A percentile compares a stretch with the other conserved stretches of the same genome.
Conservation (phyloP, 345 rosid genomes). For the Noccaea caerulescens region DNA sequence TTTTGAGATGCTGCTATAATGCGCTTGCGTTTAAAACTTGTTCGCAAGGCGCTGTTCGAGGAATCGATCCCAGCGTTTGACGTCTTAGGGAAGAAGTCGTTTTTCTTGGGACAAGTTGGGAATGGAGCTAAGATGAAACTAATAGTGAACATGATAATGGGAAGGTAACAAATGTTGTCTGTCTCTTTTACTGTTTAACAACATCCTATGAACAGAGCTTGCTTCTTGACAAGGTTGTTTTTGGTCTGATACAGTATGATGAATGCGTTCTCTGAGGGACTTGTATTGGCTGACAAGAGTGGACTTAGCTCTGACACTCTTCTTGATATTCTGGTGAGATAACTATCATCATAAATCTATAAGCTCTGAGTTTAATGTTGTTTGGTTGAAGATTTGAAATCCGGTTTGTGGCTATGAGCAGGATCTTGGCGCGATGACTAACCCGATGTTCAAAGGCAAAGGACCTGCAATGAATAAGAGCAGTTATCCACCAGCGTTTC, state of each 20-base stretch:
- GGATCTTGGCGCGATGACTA: conserved; percentile 82
- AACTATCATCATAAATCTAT: too few relatives aligned
- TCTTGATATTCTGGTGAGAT: conserved; percentile 76
- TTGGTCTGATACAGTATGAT: conserved; percentile 59
- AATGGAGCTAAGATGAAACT: conserved; percentile 98
- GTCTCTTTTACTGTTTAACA: conserved; percentile 8
- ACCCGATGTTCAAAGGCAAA: conserved; percentile 85
- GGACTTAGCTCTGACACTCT: conserved; percentile 75
- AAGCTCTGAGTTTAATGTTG: not conserved
- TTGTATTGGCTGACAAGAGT: conserved; percentile 78
- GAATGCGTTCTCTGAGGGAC: conserved; percentile 94
- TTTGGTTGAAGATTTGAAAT: not conserved
- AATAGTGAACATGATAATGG: conserved; percentile 97
- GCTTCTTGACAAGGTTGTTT: not conserved
- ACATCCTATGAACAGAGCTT: too few relatives aligned
- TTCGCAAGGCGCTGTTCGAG: conserved; percentile 65
- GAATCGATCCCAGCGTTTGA: conserved; percentile 81
- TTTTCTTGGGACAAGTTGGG: conserved; percentile 85
- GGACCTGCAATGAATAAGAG: conserved; percentile 81
- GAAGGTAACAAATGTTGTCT: conserved; percentile 56
- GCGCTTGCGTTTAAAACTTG: not conserved
- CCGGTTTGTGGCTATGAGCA: conserved; percentile 40
- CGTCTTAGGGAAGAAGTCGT: conserved; percentile 84
- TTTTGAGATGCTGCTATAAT: conserved; percentile 5
- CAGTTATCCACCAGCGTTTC: conserved; percentile 74